Conservation (phyloP, 371 early-diverging fungal species). For the Mortierella sp. region DNA sequence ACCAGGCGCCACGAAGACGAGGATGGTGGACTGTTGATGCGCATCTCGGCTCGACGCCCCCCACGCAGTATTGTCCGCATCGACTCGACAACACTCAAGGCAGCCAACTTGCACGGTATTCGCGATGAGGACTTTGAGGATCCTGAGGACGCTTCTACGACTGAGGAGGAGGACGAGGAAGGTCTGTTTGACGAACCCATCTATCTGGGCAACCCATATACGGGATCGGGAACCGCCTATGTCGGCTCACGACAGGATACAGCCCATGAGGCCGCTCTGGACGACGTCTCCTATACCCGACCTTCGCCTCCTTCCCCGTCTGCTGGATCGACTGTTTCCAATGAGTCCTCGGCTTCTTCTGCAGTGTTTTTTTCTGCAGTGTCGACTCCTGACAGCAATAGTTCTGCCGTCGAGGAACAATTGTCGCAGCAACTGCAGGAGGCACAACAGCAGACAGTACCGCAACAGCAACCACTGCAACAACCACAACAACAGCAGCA, state of each 20-base stretch:
- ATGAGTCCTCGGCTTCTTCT: not conserved
- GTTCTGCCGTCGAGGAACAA: not conserved
- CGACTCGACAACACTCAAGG: slow-evolving; percentile 34
- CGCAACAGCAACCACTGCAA: not conserved
- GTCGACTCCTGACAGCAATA: not conserved
- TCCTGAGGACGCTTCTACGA: not conserved
- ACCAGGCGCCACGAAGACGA: slow-evolving; percentile 14
- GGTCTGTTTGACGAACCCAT: slow-evolving; percentile 5
- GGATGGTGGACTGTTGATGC: slow-evolving; percentile 30
- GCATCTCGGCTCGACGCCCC: slow-evolving; percentile 20
- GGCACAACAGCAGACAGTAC: not conserved
- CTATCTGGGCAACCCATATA: slow-evolving; percentile 20
- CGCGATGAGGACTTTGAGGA: not conserved
- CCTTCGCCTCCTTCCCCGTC: not conserved
- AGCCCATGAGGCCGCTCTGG: slow-evolving; percentile 12
- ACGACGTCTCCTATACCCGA: slow-evolving; percentile 8
- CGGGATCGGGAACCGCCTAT: slow-evolving; percentile 17
- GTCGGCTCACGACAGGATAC: slow-evolving; percentile 10
- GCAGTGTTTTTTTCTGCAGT: not conserved
- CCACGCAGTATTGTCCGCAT: slow-evolving; percentile 40
- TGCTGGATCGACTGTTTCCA: not conserved
- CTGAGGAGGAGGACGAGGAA: slow-evolving; percentile 13
- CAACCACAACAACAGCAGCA: not conserved
- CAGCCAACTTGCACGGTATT: slow-evolving; percentile 22
- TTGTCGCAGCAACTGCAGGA: not conserved